Base-by-base conservation (phyloP, 768 basidiomycete genomes). In the Russula lepida region DNA sequence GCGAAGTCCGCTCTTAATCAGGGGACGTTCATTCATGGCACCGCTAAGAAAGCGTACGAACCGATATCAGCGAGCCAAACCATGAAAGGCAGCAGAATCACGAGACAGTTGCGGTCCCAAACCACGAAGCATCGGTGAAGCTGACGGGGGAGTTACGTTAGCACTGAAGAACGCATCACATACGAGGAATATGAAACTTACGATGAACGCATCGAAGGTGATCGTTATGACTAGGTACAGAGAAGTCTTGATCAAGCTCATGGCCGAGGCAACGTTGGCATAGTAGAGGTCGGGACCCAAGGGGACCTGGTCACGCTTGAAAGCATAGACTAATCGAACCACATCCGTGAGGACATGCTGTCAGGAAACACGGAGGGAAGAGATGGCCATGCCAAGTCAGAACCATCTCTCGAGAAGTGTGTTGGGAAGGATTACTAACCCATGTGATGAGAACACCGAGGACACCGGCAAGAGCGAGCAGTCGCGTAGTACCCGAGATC, bases 41-140 rank as follows among this genome's bases (percentile, higher is more conserved):
- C 9, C 35, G 8, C 3, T 12, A 28, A 43, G 43, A 46, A 30
- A 30, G 50, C 1, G n/a, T 13, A 66, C 66, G 13, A 30, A 70
- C 71, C 70, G 15, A 70, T 64, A 46, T 71, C 70, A n/a, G 70
- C 68, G 8, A 70, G 52, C 59, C 69, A 71, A n/a, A 69, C 54
- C 28, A 69, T 32, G 56, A 63, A 59, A 11, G 70, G 70, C n/a
- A 70, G 30, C 7, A 51, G 0, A n/a, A 60, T 48, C 35, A 71
- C 58, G 27, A 47, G 15, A 41, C 46, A 53, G 47, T 30, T 69
- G 23, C 62, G 62, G n/a, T 67, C 69, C 70, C 70, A 71, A 28
- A 71, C 58, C 54, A 68, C 51, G 50, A 61, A 71, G 51, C 59
- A 62, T 17, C 70, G 70, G 44, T 70, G 64, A 23, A 71, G 59